Base-by-base conservation (phyloP, 257 asterid genomes). In the Petrea volubilis region DNA sequence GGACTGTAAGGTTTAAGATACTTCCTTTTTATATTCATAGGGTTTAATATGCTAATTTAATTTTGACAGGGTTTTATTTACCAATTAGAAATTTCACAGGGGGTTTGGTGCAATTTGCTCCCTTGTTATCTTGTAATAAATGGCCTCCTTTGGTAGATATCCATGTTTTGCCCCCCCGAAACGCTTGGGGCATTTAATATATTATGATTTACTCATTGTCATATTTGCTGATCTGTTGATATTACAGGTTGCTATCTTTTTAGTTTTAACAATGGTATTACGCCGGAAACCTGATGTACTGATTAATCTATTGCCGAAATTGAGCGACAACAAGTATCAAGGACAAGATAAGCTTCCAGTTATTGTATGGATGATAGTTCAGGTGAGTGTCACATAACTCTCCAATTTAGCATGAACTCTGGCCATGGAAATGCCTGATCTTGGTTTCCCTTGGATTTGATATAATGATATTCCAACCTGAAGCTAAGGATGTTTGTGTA, bases 331-430 rank as follows among this genome's bases (percentile, higher is more conserved):
- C 65, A 92, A 85, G 85, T 92, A 90, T 70, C 96, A 83, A 72
- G 96, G 97, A 47, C 96, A 83, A 73, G 96, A 90, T 59, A 92
- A 85, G 70, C 95, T 86, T 76, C 84, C 88, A 23, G 78, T 92
- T 46, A 68, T 85, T 21, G 50, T 73, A 17, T 92, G 98, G 98
- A 90, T 86, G 92, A 71, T 80, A 21, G 71, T 83, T 82, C 98
- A 90, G 96, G 98, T 87, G 25, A 68, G 70, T 13, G 60, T 38
- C 51, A 36, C 43, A 44, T 56, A 15, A n/a, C 23, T 59, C 7
- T 53, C 29, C 65, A 29, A 6, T 60, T 36, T 24, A 64, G 52
- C 71, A 60, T 47, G 43, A 20, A 7, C 46, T 60, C 40, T 49
- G 41, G 15, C 43, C 28, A 29, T 18, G 20, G 51, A 52, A 25